Evolutionary conservation across 805 yeast genomes (phyloP).

Genomic region (Hanseniaspora valbyensis): DNA sequence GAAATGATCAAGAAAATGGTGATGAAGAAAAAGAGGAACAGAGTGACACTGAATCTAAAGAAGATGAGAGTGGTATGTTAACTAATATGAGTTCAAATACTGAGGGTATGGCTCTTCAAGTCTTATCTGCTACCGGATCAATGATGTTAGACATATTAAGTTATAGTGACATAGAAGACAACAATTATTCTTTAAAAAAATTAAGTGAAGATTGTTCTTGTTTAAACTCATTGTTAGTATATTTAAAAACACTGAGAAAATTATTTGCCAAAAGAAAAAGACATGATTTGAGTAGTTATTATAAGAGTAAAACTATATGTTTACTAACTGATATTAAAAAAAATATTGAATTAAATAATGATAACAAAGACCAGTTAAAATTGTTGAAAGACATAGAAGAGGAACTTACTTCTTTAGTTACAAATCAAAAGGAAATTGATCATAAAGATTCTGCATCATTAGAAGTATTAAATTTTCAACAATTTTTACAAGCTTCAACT

Average conservation of each 20-base stretch:
- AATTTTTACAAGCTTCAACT: slow-evolving; percentile 20
- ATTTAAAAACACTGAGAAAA: background rate
- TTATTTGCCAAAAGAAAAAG: background rate
- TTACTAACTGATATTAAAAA: background rate
- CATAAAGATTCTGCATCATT: too few species aligned
- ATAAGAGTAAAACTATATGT: background rate
- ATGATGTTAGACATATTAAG: slow-evolving; percentile 31
- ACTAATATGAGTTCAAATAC: slow-evolving; percentile 30
- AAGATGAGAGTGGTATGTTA: slow-evolving; percentile 21
- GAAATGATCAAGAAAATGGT: background rate
- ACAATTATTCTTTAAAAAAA: background rate
- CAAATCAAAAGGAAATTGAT: too few species aligned
- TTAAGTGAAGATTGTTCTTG: background rate
- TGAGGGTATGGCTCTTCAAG: slow-evolving; percentile 46
- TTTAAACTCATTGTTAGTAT: background rate
- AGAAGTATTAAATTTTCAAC: slow-evolving; percentile 21
- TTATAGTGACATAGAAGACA: background rate
- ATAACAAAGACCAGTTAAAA: slow-evolving; percentile 14
- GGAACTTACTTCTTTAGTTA: too few species aligned
- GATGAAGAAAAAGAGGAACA: slow-evolving; percentile 21
- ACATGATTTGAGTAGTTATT: background rate
- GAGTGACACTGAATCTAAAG: slow-evolving; percentile 4
- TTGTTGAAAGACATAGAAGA: too few species aligned
- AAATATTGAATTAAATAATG: slow-evolving; percentile 13
- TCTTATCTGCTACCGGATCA: slow-evolving; percentile 51